phyloP scores from a whole-genome alignment of 1,284 basidiomycete genomes.

The Heterobasidion occidentale region DNA sequence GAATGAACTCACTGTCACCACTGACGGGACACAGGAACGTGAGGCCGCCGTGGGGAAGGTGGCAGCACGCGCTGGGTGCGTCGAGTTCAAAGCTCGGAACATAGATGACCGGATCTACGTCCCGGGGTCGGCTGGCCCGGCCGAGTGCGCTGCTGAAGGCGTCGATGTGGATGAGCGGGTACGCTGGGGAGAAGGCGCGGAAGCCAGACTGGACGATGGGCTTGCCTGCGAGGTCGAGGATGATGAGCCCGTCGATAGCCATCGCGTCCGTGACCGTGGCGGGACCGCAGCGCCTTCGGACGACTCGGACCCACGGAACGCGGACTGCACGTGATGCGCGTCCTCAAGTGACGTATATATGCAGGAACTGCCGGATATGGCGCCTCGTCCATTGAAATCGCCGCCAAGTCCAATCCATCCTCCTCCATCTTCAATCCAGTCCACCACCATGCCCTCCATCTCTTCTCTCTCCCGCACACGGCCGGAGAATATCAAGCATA shows the following conservation, averaged over 20 bases:
- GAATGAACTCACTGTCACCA: slow-evolving; percentile 54
- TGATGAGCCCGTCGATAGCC: slow-evolving; percentile 86
- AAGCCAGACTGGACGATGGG: slow-evolving; percentile 92
- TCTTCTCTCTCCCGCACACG: slow-evolving; percentile 11
- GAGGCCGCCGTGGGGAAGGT: slow-evolving; percentile 72
- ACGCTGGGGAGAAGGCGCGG: slow-evolving; percentile 68
- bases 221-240: slow-evolving; percentile 74
- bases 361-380: background rate
- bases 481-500: slow-evolving; percentile 12
- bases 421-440: background rate
- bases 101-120: slow-evolving; percentile 67
- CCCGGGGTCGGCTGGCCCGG: slow-evolving; percentile 40
- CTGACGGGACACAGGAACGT: slow-evolving; percentile 77
- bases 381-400: background rate
- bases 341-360: background rate
- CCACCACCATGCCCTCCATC: slow-evolving; percentile 16
- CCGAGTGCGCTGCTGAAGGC: slow-evolving; percentile 70
- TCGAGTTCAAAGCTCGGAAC: slow-evolving; percentile 43
- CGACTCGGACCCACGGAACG: background rate
- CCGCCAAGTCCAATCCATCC: background rate
- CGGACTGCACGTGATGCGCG: background rate
- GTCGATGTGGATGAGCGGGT: slow-evolving; percentile 83
- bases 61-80: slow-evolving; percentile 67
- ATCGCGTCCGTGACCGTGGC: slow-evolving; percentile 27
- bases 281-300: background rate